Evolutionary conservation across 1,284 basidiomycete genomes (phyloP).

Genomic region (Leccinum angustisporum): DNA sequence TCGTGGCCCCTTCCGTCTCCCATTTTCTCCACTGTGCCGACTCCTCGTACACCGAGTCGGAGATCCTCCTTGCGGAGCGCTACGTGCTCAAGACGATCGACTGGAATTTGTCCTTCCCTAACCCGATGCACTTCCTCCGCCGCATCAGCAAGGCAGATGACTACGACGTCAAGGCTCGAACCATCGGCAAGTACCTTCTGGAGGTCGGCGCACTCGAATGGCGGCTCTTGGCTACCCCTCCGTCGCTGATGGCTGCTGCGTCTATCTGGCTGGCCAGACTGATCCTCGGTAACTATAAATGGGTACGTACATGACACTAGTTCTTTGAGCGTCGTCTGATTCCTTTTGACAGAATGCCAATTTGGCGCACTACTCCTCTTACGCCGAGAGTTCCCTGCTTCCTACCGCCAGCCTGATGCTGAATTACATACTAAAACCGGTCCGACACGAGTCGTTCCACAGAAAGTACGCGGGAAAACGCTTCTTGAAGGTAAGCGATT

Average conservation of each 20-base stretch:
- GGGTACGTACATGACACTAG: conserved; percentile 57
- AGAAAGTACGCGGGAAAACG: not conserved
- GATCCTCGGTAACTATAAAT: conserved; percentile 80
- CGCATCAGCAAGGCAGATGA: conserved; percentile 95
- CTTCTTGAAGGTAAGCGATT: not conserved
- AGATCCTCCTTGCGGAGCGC: conserved; percentile 92
- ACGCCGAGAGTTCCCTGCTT: not conserved
- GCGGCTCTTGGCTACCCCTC: conserved; percentile 77
- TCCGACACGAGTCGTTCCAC: not conserved
- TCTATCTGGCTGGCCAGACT: conserved; percentile 90
- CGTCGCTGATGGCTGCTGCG: conserved; percentile 87
- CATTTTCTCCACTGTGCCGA: conserved; percentile 92
- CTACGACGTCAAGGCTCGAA: conserved; percentile 89
- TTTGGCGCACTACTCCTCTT: not conserved
- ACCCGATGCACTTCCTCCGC: conserved; percentile 90
- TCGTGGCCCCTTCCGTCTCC: conserved; percentile 84
- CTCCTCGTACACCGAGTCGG: conserved; percentile 62
- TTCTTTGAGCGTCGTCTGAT: conserved; percentile 17
- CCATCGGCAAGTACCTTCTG: conserved; percentile 90
- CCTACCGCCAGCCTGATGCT: not conserved
- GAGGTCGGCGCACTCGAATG: conserved; percentile 92
- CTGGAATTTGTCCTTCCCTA: conserved; percentile 92
- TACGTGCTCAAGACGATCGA: conserved; percentile 91
- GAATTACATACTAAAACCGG: conserved; percentile 2
- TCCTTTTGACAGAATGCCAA: not conserved